Evolutionary conservation across 352 stramenopile species (phyloP), one percentile per base, ranked within the genome.

Genomic region (Halophytophthora batemanensis): DNA sequence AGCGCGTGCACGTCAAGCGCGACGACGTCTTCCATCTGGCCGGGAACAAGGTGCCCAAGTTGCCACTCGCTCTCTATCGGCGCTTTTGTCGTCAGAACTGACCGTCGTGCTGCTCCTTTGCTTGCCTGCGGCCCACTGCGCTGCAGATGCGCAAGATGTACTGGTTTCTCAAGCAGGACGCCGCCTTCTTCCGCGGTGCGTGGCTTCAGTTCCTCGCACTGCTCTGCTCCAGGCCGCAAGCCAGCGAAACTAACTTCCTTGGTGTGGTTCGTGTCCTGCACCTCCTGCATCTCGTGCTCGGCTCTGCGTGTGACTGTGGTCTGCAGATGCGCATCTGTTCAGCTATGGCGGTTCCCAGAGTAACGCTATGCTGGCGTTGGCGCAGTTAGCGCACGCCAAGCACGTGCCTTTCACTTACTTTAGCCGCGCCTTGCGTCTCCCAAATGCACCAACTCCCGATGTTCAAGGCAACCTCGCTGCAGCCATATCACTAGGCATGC

Each of bases 381-480:
- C 84, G 6, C 84, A 95, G 56, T 46, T 95, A 29, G 80, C 84
- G n/a, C 64, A 86, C 40, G 60, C 60, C n/a, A 82, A 80, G 61
- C 43, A 40, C 34, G 69, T 89, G 19, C 82, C 84, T 13, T 95
- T 95, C 64, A 90, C 78, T n/a, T 95, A 95, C 49, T 92, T 93
- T 37, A 88, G 73, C 58, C 75, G 80, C 21, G 52, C 54, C 6
- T 31, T 89, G 18, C 44, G 29, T 5, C 25, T 64, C 23, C 11
- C 4, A 14, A n/a, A 69, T 34, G 37, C 45, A 5, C 3, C 28
- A 11, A 0, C 13, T 7, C 11, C 38, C 45, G 11, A 2, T 13
- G 29, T 59, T 13, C 23, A 64, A 21, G 65, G 70, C 7, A 95
- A 95, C 40, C 40, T 92, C 7, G 48, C 54, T 1, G 18, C 64